Evolutionary conservation across 2,329 filamentous ascomycete genomes (phyloP), one percentile per base, ranked within the genome.

Genomic region (Sclerotinia spermophila): DNA sequence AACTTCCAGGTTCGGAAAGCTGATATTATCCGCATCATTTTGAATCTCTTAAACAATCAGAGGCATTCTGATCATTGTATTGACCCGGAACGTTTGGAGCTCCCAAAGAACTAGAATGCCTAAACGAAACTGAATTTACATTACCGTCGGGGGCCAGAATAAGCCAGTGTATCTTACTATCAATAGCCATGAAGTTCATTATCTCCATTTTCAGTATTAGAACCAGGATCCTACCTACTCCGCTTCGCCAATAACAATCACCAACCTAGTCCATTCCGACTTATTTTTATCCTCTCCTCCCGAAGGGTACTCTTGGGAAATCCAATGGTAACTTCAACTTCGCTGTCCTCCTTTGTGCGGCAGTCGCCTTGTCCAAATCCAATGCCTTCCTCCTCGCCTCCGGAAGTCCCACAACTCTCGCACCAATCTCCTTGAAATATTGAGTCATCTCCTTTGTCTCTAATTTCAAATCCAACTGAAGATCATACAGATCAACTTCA

Each of bases 351-450:
- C 89, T 88, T 70, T 87, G 87, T 30, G 81, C 80, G 5, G 85
- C 86, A 77, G 88, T 85, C 2, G 87, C 86, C 78, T 89, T 89
- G 44, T 86, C 86, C 74, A 89, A 85, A 71, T 86, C 84, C 74
- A 84, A 82, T 79, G 85, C 87, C 42, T 79, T 78, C 64, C 80
- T 78, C 70, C 86, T 84, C 27, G 78, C 79, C 66, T 85, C 84
- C 5, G 82, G 84, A 19, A 84, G 81, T 40, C 79, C 74, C 27
- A 71, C 77, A 45, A 92, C 84, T 75, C 85, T 87, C 42, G 90
- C 92, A 33, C 93, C 93, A 74, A 96, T 89, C 80, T 95, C 92
- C 62, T 83, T 82, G 79, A 92, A 94, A 79, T 93, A 94, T 77
- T 89, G 86, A 67, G 84, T 86, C 76, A 95, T 89, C 78, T 88